A percentile compares a stretch with the other conserved stretches of the same genome.
These are phyloP conservation scores for Colletotrichum phormii DNA, from an alignment of 2,329 filamentous ascomycete genomes.

Conservation along the genomic window DNA sequence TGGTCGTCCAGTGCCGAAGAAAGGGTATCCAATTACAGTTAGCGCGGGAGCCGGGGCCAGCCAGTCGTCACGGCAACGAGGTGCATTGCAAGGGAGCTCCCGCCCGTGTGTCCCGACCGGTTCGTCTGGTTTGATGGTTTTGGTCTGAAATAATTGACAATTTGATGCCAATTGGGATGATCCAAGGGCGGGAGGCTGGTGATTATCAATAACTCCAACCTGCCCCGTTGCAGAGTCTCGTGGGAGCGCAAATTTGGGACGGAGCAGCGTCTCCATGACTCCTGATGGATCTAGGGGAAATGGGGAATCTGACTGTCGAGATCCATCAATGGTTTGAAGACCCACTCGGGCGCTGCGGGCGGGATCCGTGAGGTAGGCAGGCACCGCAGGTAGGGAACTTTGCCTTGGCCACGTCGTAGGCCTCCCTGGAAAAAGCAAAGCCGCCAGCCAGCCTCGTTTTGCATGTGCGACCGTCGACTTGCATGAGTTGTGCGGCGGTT, in stretches of 20 bases:
- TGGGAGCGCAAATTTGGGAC: constrained; percentile 9
- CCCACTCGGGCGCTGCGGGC: constrained; percentile 25
- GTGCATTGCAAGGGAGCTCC: constrained; percentile 19
- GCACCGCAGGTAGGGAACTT: constrained; percentile 11
- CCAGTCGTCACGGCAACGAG: constrained; percentile 27
- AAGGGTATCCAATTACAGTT: constrained; percentile 19
- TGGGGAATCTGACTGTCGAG: constrained; percentile 14
- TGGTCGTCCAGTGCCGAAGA: constrained; percentile 23
- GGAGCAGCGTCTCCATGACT: constrained; percentile 15
- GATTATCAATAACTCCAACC: constrained; percentile 32
- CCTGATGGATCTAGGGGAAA: constrained; percentile 20
- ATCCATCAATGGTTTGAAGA: constrained; percentile 19
- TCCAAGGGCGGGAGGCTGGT: constrained; percentile 7
- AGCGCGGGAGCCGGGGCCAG: neutral
- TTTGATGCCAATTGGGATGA: neutral
- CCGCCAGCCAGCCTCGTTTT: constrained; percentile 32
- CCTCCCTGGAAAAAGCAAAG: constrained; percentile 17
- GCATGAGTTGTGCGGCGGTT: constrained; percentile 32
- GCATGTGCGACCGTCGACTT: constrained; percentile 33
- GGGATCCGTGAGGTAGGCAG: constrained; percentile 29
- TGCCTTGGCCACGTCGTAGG: constrained; percentile 39
- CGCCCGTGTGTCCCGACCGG: constrained; percentile 26
- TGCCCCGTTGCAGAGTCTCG: constrained; percentile 1
- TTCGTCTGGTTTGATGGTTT: constrained; percentile 21
- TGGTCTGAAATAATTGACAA: neutral